Evolutionary conservation across 2,329 filamentous ascomycete genomes (phyloP).

Genomic region (Myriosclerotinia curreyana): DNA sequence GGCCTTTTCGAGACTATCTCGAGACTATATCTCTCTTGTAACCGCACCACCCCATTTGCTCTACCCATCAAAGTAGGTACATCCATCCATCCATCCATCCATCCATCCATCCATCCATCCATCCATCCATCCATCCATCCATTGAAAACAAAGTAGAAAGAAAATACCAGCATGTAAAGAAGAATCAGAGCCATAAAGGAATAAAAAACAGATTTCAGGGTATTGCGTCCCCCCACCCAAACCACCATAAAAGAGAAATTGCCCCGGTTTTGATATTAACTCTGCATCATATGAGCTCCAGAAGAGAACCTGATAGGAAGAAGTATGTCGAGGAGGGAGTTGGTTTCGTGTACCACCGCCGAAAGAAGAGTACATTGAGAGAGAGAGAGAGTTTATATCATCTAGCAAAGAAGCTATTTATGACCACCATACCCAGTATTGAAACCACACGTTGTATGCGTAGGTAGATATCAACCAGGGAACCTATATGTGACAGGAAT

Average conservation of each 20-base stretch:
- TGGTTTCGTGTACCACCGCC: neutral
- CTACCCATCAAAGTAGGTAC: neutral
- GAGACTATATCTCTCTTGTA: neutral
- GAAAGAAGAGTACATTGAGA: neutral
- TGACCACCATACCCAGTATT: neutral
- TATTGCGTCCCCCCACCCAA: neutral
- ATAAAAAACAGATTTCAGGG: neutral
- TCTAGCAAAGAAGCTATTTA: neutral
- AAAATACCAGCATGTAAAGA: neutral
- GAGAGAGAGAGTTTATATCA: neutral
- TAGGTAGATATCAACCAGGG: constrained; percentile 7
- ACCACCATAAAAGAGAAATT: neutral
- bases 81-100: too few species aligned
- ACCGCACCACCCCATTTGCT: neutral
- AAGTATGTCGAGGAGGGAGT: neutral
- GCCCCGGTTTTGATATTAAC: neutral
- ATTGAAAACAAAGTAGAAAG: neutral
- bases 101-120: too few species aligned
- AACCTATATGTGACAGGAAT: constrained; percentile 5
- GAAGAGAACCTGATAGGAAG: neutral
- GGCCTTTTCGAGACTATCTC: neutral
- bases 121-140: too few species aligned
- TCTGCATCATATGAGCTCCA: neutral
- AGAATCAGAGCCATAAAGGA: neutral
- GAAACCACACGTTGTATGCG: neutral